These are phyloP conservation scores for Triticum monococcum DNA, from an alignment of 176 grass and related monocot species.

Conservation along the genomic window DNA sequence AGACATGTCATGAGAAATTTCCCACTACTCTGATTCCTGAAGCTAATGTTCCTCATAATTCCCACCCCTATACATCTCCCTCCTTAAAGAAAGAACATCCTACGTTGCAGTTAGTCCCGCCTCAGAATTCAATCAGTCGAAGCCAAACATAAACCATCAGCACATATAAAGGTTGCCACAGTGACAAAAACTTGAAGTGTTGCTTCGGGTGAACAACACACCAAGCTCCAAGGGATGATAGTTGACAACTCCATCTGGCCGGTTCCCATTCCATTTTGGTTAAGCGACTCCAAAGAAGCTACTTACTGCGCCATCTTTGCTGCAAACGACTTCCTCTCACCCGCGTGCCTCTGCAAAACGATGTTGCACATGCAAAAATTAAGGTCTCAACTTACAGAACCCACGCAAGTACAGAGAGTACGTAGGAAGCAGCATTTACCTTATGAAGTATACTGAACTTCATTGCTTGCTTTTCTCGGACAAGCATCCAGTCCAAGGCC, in stretches of 20 bases:
- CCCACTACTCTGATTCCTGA: slow-evolving; percentile 4
- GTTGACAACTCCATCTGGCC: not conserved
- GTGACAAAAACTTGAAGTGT: not conserved
- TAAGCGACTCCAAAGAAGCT: slow-evolving; percentile 9
- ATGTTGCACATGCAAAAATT: slow-evolving; percentile 25
- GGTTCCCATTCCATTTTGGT: not conserved
- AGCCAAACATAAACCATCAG: not conserved
- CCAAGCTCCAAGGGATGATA: slow-evolving; percentile 16
- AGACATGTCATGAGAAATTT: not conserved
- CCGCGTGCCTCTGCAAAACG: slow-evolving; percentile 38
- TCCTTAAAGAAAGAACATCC: not conserved
- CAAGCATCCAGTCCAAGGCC: slow-evolving; percentile 79
- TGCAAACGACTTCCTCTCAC: slow-evolving; percentile 34
- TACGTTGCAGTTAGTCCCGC: slow-evolving; percentile 13
- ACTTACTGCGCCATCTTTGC: slow-evolving; percentile 33
- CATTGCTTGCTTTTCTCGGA: slow-evolving; percentile 40
- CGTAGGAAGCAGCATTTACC: slow-evolving; percentile 39
- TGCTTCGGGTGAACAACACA: slow-evolving; percentile 19
- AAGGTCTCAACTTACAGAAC: not conserved
- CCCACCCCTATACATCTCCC: not conserved
- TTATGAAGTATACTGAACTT: slow-evolving; percentile 46
- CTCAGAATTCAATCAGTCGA: not conserved
- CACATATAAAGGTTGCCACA: not conserved
- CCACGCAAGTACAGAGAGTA: not conserved
- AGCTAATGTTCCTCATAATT: slow-evolving; percentile 1